Percentiles rank a stretch among this genome's conserved stretches.
Evolutionary conservation across 1,139 yeast genomes (phyloP).

Genomic region (Entelexis sorbosivorans): DNA sequence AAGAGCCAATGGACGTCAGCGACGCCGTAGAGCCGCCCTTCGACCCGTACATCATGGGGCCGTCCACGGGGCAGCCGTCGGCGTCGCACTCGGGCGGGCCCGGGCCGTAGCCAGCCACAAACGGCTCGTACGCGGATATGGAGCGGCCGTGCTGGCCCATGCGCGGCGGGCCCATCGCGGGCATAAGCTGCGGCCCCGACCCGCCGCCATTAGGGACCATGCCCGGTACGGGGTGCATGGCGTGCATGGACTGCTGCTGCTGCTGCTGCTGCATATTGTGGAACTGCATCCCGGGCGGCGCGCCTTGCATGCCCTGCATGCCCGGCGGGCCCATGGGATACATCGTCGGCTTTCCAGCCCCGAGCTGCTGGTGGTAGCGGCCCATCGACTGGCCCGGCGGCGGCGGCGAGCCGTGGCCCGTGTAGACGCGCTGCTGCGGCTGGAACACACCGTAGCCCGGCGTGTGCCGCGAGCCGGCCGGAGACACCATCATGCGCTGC

Average conservation of each 20-base stretch:
- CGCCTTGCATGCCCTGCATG: background rate
- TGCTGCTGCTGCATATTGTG: slow-evolving; percentile 2
- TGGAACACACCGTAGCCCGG: slow-evolving; percentile 3
- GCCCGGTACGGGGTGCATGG: background rate
- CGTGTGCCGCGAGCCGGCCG: background rate
- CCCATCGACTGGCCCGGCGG: background rate
- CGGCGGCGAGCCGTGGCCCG: slow-evolving; percentile 4
- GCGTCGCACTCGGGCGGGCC: background rate
- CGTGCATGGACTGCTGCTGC: background rate
- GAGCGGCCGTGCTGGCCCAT: slow-evolving; percentile 3
- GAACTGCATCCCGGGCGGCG: slow-evolving; percentile 7
- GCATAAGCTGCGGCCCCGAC: slow-evolving; percentile 1
- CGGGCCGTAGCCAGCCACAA: background rate
- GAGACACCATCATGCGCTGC: background rate
- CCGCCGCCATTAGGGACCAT: background rate
- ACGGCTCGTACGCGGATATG: background rate
- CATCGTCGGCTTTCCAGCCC: slow-evolving; percentile 4
- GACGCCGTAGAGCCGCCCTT: slow-evolving; percentile 9
- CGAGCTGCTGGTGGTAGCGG: slow-evolving; percentile 15
- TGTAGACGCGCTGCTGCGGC: slow-evolving; percentile 5
- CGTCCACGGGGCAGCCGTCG: background rate
- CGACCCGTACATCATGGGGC: background rate
- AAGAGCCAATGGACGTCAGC: slow-evolving; percentile 12
- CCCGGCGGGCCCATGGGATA: background rate
- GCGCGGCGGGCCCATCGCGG: background rate